These are phyloP conservation scores for Debaryomyces sp. DNA, from an alignment of 1,139 yeast species.

Conservation along the genomic window DNA sequence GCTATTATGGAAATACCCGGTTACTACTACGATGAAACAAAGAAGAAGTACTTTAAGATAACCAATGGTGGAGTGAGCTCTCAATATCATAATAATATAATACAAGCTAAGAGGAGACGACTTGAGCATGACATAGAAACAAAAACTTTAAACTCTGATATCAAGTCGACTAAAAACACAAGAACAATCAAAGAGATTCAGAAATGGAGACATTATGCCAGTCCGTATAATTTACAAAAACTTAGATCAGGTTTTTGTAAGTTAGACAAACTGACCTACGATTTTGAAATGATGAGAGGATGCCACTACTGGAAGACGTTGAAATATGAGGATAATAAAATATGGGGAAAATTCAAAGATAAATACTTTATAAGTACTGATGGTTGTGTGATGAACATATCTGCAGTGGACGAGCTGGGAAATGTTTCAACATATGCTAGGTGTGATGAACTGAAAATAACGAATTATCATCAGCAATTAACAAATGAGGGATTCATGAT, in stretches of 20 bases:
- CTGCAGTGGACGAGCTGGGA: not conserved
- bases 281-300: constrained; percentile 1
- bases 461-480: constrained; percentile 1
- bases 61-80: constrained; percentile 34
- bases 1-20: constrained; percentile 42
- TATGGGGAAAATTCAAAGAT: constrained; percentile 6
- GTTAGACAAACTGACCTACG: constrained; percentile 1
- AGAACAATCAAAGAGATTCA: not conserved
- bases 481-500: not conserved
- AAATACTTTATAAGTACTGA: not conserved
- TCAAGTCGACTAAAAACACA: not conserved
- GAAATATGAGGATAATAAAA: not conserved
- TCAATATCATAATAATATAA: constrained; percentile 37
- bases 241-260: not conserved
- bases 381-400: not conserved
- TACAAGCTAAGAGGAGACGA: constrained; percentile 34
- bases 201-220: not conserved
- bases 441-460: not conserved
- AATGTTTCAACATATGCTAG: not conserved
- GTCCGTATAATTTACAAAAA: not conserved
- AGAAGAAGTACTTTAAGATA: constrained; percentile 48
- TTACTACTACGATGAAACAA: constrained; percentile 45
- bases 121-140: not conserved
- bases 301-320: not conserved
- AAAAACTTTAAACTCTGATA: not conserved